A percentile compares a stretch with the other conserved stretches of the same genome.
These are phyloP conservation scores for Phallus indusiatus DNA, from an alignment of 768 basidiomycete genomes.

Conservation along the genomic window DNA sequence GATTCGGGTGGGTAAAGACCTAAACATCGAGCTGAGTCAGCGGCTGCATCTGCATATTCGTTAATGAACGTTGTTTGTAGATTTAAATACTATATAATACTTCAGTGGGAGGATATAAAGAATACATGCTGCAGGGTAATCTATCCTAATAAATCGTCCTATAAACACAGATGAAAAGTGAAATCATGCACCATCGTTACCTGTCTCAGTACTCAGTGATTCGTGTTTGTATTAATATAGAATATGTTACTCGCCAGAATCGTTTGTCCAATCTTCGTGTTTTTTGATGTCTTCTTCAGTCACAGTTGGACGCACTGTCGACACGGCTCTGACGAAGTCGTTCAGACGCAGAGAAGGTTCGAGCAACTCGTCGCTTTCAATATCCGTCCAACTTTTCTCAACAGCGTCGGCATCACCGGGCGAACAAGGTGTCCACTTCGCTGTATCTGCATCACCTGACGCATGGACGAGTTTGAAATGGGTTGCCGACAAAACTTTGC, in stretches of 20 bases:
- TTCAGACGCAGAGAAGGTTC: slow-evolving; percentile 72
- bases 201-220: background rate
- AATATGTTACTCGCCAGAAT: slow-evolving; percentile 50
- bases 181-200: slow-evolving; percentile 7
- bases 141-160: background rate
- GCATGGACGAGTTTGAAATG: slow-evolving; percentile 71
- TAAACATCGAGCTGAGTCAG: too few relatives aligned
- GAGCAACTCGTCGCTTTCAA: slow-evolving; percentile 80
- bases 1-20: background rate
- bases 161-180: background rate
- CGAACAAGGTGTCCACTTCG: slow-evolving; percentile 92
- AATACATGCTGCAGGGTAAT: background rate
- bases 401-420: slow-evolving; percentile 80
- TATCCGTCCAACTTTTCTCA: slow-evolving; percentile 85
- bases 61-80: background rate
- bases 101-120: background rate
- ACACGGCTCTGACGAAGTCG: slow-evolving; percentile 78
- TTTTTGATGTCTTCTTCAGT: slow-evolving; percentile 77
- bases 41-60: background rate
- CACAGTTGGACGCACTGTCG: slow-evolving; percentile 78
- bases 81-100: background rate
- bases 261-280: slow-evolving; percentile 78
- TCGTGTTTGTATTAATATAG: background rate
- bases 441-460: slow-evolving; percentile 17
- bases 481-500: slow-evolving; percentile 90